Conservation (phyloP, 2,329 filamentous ascomycete species). For the Talaromyces sp. region DNA sequence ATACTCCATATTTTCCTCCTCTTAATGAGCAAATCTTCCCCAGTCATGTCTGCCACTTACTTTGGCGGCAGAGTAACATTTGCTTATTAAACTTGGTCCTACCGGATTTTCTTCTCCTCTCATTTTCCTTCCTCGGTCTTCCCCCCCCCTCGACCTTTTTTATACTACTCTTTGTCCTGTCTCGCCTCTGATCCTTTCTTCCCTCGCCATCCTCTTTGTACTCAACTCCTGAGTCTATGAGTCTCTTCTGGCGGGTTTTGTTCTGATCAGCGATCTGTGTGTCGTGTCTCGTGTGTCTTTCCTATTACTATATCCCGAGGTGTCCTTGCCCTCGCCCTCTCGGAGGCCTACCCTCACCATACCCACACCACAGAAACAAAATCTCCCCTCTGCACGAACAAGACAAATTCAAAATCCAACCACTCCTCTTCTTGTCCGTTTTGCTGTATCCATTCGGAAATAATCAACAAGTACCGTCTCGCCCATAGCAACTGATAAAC, state of each 20-base stretch:
- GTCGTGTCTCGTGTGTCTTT: neutral
- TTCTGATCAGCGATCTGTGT: neutral
- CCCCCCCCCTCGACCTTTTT: neutral
- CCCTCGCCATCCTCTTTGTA: neutral
- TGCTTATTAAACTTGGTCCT: conserved; percentile 11
- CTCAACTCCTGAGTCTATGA: neutral
- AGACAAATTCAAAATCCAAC: conserved; percentile 9
- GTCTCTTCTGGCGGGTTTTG: neutral
- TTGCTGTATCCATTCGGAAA: neutral
- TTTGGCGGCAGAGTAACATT: conserved; percentile 5
- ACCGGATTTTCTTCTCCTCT: neutral
- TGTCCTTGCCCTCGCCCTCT: conserved; percentile 9
- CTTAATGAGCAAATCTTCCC: neutral
- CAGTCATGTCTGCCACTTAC: neutral
- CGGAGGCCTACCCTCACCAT: neutral
- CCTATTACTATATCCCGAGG: conserved; percentile 5
- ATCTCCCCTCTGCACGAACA: conserved; percentile 1
- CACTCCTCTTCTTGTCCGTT: conserved; percentile 1
- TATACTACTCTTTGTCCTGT: neutral
- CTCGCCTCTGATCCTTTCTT: conserved; percentile 3
- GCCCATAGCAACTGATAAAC: neutral
- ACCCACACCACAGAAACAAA: conserved; percentile 8
- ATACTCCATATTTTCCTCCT: conserved; percentile 13
- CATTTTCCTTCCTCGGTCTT: neutral
- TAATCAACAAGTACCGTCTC: neutral